These are phyloP conservation scores for Diplodia corticola DNA, from an alignment of 2,329 filamentous ascomycete species.

Conservation along the genomic window DNA sequence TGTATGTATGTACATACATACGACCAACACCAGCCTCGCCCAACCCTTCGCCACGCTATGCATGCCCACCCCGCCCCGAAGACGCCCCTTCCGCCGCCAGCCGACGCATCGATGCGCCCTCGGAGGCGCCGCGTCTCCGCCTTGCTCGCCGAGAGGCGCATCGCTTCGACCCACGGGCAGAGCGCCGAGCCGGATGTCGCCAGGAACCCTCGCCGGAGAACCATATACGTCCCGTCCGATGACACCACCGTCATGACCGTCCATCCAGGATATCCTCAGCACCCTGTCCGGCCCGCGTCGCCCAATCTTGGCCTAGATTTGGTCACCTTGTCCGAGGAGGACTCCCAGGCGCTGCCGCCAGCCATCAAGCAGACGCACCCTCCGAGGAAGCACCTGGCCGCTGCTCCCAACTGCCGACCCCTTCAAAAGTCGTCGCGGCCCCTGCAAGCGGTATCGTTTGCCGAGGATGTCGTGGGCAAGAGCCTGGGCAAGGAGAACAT, in stretches of 20 bases:
- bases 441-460: constrained; percentile 44
- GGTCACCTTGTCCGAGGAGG: constrained; percentile 42
- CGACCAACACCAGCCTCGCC: constrained; percentile 40
- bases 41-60: constrained; percentile 33
- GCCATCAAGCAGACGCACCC: constrained; percentile 33
- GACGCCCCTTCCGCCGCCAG: constrained; percentile 30
- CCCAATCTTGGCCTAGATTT: constrained; percentile 42
- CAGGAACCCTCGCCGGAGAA: constrained; percentile 49
- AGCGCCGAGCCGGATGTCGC: constrained; percentile 35
- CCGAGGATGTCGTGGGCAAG: constrained; percentile 52
- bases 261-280: constrained; percentile 46
- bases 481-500: constrained; percentile 65
- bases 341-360: constrained; percentile 34
- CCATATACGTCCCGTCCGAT: constrained; percentile 54
- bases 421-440: constrained; percentile 45
- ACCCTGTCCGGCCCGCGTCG: constrained; percentile 34
- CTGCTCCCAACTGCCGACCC: constrained; percentile 52
- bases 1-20: too few species aligned
- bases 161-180: constrained; percentile 23
- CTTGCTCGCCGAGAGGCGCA: constrained; percentile 29
- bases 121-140: constrained; percentile 41
- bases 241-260: constrained; percentile 55
- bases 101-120: constrained; percentile 28
- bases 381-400: constrained; percentile 46
- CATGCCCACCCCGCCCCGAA: constrained; percentile 41